Evolutionary conservation across 768 basidiomycete species (phyloP), one percentile per base, ranked within the genome.

Genomic region (Auriscalpium vulgare): DNA sequence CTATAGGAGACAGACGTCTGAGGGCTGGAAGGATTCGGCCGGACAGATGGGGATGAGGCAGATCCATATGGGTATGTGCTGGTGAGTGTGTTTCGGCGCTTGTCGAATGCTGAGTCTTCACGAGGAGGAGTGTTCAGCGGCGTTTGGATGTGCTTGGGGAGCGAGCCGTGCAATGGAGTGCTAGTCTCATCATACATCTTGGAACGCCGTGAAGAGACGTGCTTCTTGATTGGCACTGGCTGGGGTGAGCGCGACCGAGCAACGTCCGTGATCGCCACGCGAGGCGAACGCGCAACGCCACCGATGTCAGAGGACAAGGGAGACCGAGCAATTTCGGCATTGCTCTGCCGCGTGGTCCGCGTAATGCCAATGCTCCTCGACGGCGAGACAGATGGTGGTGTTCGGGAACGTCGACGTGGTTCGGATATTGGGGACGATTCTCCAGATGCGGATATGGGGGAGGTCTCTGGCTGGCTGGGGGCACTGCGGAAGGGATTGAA

Each of bases 401-500:
- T 35, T 14, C 46, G 51, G 69, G 62, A 66, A 17, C 46, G 64
- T 61, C 40, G 65, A 63, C 21, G 67, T 64, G 16, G 62, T 66
- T 51, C 40, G 63, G 59, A 8, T 50, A 62, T 16, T 60, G 65
- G 14, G 34, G 53, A 58, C 8, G 76, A 67, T 1, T 73, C 74
- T 4, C 78, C 76, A 4, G 79, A 77, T 2, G 76, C 82, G 34
- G 79, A 80, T 6, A 81, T 72, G 13, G 78, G 70, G 2, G 78
- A 78, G 1, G 82, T 83, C 60, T 86, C 82, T 2, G 85, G 77
- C 65, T 88, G 84, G 59, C 78, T 81, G 8, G 78, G 74, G 1
- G 74, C 78, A 56, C 78, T 82, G 37, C 87, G 75, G 68, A 91
- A 91, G 6, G 84, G 79, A 63, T 83, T 87, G 68, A 89, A 85